Percentiles rank a stretch among this genome's conserved stretches.
Conservation (phyloP, 768 basidiomycete genomes). For the Lentinula edodes region DNA sequence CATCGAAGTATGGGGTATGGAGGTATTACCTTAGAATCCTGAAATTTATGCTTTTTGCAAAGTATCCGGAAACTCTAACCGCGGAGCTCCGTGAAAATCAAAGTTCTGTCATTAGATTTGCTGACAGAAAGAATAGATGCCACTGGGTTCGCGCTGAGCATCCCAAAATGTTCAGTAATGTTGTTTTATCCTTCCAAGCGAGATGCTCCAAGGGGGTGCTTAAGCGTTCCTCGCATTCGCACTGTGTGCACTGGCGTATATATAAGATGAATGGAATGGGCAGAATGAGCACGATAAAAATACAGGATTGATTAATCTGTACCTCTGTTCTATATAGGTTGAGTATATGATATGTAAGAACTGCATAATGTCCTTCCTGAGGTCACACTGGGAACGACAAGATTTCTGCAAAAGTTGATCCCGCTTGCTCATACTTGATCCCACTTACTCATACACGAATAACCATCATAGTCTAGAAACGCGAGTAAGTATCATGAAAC, state of each 20-base stretch:
- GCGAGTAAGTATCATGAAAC: not conserved
- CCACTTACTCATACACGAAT: slow-evolving; percentile 55
- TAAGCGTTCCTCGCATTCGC: not conserved
- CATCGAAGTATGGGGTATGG: not conserved
- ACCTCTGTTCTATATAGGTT: not conserved
- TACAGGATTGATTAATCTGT: not conserved
- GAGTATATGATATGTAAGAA: not conserved
- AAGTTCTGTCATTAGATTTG: not conserved
- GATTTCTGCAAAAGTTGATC: not conserved
- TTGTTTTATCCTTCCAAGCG: too few species aligned
- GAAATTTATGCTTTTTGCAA: not conserved
- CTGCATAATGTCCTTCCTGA: not conserved
- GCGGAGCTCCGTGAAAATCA: not conserved
- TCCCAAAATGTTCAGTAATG: too few species aligned
- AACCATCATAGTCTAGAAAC: slow-evolving; percentile 45
- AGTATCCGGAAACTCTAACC: not conserved
- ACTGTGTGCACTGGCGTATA: not conserved
- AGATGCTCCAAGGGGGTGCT: too few species aligned
- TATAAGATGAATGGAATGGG: too few species aligned
- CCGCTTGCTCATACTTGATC: slow-evolving; percentile 33
- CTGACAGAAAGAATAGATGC: not conserved
- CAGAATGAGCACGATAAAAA: not conserved
- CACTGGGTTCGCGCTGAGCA: not conserved
- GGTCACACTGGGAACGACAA: too few species aligned
- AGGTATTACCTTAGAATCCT: not conserved